Conservation (phyloP, 495 filamentous ascomycete genomes). For the Barbatosphaeria neglecta region DNA sequence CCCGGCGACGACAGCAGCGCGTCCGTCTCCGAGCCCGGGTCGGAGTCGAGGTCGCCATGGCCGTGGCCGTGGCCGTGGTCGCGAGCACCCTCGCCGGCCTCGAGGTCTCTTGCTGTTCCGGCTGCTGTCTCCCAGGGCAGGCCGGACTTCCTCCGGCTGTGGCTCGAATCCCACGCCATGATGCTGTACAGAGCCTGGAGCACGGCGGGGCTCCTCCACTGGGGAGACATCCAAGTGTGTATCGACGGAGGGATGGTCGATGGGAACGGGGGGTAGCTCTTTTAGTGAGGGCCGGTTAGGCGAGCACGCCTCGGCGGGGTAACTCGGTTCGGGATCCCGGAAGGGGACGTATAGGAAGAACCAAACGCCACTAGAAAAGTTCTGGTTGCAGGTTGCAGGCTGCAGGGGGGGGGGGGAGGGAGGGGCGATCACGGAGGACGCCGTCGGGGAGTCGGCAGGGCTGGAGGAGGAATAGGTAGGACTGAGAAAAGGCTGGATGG, state of each 20-base stretch:
- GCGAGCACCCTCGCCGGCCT: neutral
- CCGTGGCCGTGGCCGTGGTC: too few species aligned
- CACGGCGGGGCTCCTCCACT: neutral
- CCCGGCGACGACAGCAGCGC: constrained; percentile 9
- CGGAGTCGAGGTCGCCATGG: neutral
- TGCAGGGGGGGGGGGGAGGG: too few species aligned
- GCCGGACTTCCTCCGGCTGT: neutral
- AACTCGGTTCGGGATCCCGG: too few species aligned
- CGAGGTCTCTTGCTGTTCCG: neutral
- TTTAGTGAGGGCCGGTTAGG: neutral
- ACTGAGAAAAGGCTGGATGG: neutral
- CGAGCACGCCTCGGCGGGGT: too few species aligned
- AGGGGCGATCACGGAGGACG: too few species aligned
- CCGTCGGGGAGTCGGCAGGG: too few species aligned
- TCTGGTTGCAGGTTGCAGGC: too few species aligned
- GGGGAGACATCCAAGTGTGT: neutral
- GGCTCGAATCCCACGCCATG: neutral
- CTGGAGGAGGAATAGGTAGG: too few species aligned
- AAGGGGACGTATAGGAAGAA: too few species aligned
- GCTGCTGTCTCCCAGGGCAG: neutral
- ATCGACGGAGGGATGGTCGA: neutral
- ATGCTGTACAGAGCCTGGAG: neutral
- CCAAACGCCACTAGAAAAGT: too few species aligned
- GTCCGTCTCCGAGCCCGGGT: constrained; percentile 13
- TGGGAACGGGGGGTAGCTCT: neutral